Base-by-base conservation (phyloP, 1,139 yeast genomes). In the Arxiozyma heterogenica region DNA sequence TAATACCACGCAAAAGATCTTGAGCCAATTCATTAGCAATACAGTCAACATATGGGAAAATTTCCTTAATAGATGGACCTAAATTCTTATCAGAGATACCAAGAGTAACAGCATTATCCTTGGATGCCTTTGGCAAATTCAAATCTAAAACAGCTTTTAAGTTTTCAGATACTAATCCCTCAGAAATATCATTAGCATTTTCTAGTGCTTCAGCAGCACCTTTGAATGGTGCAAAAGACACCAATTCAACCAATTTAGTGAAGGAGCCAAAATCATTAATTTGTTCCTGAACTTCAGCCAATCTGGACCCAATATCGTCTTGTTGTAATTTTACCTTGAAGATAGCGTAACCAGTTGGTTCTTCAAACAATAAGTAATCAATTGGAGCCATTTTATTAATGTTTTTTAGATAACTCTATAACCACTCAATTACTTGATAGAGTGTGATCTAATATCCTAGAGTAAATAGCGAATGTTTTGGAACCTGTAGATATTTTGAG, bases 201-300 rank as follows among this genome's bases (percentile, higher is more conserved):
- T 93, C 98, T 67, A 93, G 80, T 58, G 98, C 98, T 74, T 93
- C 97, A 56, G 98, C 98, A 57, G 98, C 98, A 65, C 96, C 96
- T 75, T 93, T 90, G 81, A 94, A 93, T 53, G 98, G 98, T 59
- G 97, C 96, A 75, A 93, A 94, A 27, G 96, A 87, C 44, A 89
- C 95, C 59, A 93, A 81, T 73, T 91, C 96, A 64, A 93, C 83
- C 79, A 93, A 80, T 75, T 93, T 93, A 67, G 96, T 88, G 71
- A 93, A 93, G 70, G 84, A 82, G 61, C 85, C 84, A 63, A 93
- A 82, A 68, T 94, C 98, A 66, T 80, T 84, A 59, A 91, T 80
- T 55, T 96, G 94, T 65, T 84, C 85, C 76, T 93, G 98, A 46
- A 94, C 98, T 74, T 94, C 98, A 72, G 86, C 84, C 75, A 87